Evolutionary conservation across 2,329 filamentous ascomycete species (phyloP), one percentile per base, ranked within the genome.

Genomic region (Huntiella bhutanensis): DNA sequence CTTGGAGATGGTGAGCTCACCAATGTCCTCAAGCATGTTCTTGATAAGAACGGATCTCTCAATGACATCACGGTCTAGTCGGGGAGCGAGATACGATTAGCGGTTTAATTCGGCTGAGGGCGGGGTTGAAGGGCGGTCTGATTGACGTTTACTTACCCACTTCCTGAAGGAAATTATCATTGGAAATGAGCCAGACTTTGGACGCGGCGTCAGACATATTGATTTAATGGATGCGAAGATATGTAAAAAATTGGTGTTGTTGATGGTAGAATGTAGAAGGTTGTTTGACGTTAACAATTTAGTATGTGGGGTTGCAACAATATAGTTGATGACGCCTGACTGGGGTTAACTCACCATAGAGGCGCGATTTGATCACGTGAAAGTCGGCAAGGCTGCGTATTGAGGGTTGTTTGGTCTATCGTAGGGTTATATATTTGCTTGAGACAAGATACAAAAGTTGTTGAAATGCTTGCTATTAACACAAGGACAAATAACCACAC

Each of bases 21-120:
- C 86, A 41, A 96, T 67, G 67, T 98, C 91, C 59, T 94, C 87
- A 40, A 98, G 74, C 80, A 98, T 80, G 71, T 96, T 94, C 77
- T 94, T 95, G 70, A 98, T 92, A 45, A 98, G 72, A 57, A 95
- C 77, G 3, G 85, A 94, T 54, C 88, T 83, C 69, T 94, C 85
- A 37, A 83, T 85, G 51, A 96, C 82, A 34, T 75, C 69, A 53
- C 84, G 83, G 53, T 93, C 86, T 82, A 50, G 51, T 50, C 47
- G 39, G 17, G 41, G 32, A 37, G 49, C 32, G 17, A 35, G 45
- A 28, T 49, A 34, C 49, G 43, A 45, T 13, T 49, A 51, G 41
- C n/a, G 19, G n/a, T 15, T 19, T 15, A 32, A 17, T 33, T 33
- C 12, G 15, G 7, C 6, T 10, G 19, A 19, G 39, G 15, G 16